Percentiles rank a stretch among this genome's conserved stretches.
These are phyloP conservation scores for Aspergillus saccharolyticus DNA, from an alignment of 495 filamentous ascomycete species.

Conservation along the genomic window DNA sequence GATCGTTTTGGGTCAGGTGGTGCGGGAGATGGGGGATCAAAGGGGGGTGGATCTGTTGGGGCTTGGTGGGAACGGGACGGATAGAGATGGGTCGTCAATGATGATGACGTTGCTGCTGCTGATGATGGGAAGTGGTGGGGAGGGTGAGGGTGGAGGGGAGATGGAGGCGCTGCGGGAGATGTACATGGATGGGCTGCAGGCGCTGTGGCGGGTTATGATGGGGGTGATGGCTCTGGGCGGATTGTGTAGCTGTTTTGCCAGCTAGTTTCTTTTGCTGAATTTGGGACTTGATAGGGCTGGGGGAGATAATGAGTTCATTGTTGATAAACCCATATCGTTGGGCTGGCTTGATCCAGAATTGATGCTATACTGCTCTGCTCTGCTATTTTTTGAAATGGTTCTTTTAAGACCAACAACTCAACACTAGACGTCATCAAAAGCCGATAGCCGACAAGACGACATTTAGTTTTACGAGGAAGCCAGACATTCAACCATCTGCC, in stretches of 20 bases:
- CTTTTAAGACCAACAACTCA: no score
- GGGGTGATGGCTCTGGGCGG: constrained; percentile 11
- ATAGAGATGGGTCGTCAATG: neutral
- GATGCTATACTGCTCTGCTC: no score
- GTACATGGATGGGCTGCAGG: constrained; percentile 8
- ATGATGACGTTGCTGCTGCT: neutral
- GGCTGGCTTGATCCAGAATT: no score
- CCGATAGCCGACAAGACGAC: no score
- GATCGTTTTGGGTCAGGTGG: constrained; percentile 50
- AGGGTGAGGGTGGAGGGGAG: constrained; percentile 9
- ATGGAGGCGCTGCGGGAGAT: constrained; percentile 14
- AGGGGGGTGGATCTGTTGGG: neutral
- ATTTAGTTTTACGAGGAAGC: no score
- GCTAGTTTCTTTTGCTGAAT: neutral
- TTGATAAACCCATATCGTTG: no score
- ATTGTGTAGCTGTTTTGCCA: neutral
- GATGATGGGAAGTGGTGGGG: neutral
- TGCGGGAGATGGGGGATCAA: constrained; percentile 10
- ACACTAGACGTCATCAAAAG: no score
- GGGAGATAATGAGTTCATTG: no score
- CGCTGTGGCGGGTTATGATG: constrained; percentile 14
- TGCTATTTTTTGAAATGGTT: no score
- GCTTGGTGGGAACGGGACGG: neutral
- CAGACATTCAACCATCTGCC: no score
- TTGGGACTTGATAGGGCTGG: no score